Base-by-base conservation (phyloP, 352 stramenopile species). In the Thalassiosira exigua region DNA sequence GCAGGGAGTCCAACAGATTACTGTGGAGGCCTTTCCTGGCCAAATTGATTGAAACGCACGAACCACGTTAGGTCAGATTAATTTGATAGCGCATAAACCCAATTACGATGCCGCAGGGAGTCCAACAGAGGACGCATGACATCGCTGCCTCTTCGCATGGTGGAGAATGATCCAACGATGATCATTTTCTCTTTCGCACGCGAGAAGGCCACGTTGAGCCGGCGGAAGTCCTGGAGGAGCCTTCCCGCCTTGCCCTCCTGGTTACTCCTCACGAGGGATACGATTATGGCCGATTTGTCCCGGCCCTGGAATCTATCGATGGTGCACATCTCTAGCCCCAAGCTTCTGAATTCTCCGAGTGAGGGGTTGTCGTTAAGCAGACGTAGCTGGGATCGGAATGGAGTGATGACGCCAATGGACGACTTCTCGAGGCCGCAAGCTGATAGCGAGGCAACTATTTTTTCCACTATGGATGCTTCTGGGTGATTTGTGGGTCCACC, bases 381-480 rank as follows among this genome's bases (percentile, higher is more conserved):
- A 26, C 70, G 69, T n/a, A 93, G 58, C 80, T 92, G 51, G 14
- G 95, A 96, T 48, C 95, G 90, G 82, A 98, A 98, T 4, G 96
- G 96, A 60, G 93, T 96, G 52, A 98, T 97, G 0, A 98, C 88
- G 11, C 95, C 95, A 58, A 94, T 84, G 17, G 72, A 77, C 14
- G 71, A 78, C 3, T 62, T 26, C 32, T 66, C 4, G 4, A 91
- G 42, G 48, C 85, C 86, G 56, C 77, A 89, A 14, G 21, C 46
- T 7, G 86, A 39, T 19, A 94, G 65, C 39, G 60, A 66, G 14
- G 61, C 3, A 26, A 91, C 59, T 65, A 90, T 69, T 36, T 58
- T 69, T 61, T 81, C 24, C 2, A 90, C 78, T 4, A 94, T 53
- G 27, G 52, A 65, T 51, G 60, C 61, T 81, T 94, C 88, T 46